These are phyloP conservation scores for Schizosaccharomyces lindneri DNA, from an alignment of 805 yeast species.

Conservation along the genomic window DNA sequence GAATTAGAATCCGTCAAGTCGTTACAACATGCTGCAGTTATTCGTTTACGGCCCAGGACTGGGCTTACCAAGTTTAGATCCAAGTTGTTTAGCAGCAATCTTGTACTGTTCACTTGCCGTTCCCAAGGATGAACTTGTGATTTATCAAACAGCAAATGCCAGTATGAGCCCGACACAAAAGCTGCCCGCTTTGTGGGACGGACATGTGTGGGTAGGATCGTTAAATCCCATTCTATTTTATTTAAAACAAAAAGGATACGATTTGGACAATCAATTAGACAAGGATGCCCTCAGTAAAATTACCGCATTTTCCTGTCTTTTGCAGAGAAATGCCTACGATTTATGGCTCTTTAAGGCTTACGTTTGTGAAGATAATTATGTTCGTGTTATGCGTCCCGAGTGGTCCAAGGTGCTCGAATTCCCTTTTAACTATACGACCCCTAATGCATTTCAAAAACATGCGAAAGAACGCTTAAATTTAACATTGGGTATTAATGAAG, in stretches of 20 bases:
- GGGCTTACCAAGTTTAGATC: background rate
- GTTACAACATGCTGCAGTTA: background rate
- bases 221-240: background rate
- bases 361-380: background rate
- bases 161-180: background rate
- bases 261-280: background rate
- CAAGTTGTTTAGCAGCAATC: background rate
- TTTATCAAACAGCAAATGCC: background rate
- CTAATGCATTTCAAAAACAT: background rate
- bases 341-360: background rate
- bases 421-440: background rate
- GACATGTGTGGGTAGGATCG: background rate
- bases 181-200: background rate
- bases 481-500: background rate
- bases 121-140: background rate
- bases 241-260: background rate
- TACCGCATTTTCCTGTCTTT: background rate
- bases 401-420: background rate
- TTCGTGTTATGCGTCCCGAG: background rate
- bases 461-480: background rate
- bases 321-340: background rate
- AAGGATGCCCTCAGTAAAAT: background rate
- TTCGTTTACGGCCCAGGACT: slow-evolving; percentile 1
- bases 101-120: background rate
- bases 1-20: too few relatives aligned